Conservation (phyloP, 2,329 filamentous ascomycete genomes). For the Botrytis squamosa region DNA sequence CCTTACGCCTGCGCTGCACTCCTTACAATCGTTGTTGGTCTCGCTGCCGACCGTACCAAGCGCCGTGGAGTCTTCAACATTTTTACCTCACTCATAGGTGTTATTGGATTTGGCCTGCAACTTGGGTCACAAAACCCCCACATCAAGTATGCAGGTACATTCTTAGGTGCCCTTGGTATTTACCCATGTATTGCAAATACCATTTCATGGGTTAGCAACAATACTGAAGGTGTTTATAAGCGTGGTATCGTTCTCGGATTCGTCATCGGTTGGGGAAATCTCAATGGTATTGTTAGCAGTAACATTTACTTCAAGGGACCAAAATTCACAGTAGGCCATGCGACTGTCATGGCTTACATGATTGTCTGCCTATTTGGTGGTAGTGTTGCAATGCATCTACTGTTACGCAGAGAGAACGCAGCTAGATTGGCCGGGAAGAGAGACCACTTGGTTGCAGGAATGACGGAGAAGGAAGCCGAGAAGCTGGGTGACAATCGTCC, state of each 20-base stretch:
- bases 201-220: constrained; percentile 84
- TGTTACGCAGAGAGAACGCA: constrained; percentile 66
- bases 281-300: constrained; percentile 60
- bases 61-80: constrained; percentile 82
- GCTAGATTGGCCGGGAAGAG: constrained; percentile 61
- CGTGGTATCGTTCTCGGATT: constrained; percentile 81
- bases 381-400: constrained; percentile 61
- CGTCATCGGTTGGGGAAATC: constrained; percentile 87
- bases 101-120: constrained; percentile 79
- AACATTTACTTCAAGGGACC: constrained; percentile 67
- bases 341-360: constrained; percentile 71
- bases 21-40: constrained; percentile 68
- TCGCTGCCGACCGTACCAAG: constrained; percentile 70
- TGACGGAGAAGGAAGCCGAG: constrained; percentile 60
- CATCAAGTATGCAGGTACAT: constrained; percentile 78
- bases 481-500: constrained; percentile 67
- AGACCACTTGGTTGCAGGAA: constrained; percentile 62
- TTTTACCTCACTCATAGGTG: constrained; percentile 63
- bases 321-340: constrained; percentile 68
- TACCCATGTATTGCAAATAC: constrained; percentile 85
- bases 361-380: constrained; percentile 66
- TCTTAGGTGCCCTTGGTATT: constrained; percentile 80
- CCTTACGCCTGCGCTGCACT: constrained; percentile 72
- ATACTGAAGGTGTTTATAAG: constrained; percentile 86
- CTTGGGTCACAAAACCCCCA: constrained; percentile 60